Percentiles rank a stretch among this genome's conserved stretches.
These are phyloP conservation scores for Xerocomus brunneocitrinus DNA, from an alignment of 768 basidiomycete species.

Conservation along the genomic window DNA sequence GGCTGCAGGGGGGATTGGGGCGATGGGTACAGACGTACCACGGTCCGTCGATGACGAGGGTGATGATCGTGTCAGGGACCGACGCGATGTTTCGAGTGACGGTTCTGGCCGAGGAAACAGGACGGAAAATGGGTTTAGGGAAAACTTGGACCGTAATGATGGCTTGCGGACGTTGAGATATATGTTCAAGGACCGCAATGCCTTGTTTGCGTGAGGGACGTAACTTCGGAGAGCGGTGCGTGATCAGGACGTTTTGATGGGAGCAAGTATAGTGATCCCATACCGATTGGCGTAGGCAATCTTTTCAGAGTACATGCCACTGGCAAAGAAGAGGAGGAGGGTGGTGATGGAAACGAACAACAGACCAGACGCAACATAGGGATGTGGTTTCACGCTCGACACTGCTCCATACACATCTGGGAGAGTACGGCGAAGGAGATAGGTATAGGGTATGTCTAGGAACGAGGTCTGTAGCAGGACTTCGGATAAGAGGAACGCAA, in stretches of 20 bases:
- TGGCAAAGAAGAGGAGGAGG: constrained; percentile 90
- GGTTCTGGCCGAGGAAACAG: constrained; percentile 31
- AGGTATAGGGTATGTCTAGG: constrained; percentile 58
- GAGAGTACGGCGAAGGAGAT: constrained; percentile 43
- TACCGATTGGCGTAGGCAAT: constrained; percentile 95
- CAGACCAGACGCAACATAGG: constrained; percentile 74
- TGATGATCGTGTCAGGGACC: constrained; percentile 26
- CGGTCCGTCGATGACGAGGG: constrained; percentile 36
- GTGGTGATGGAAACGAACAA: constrained; percentile 89
- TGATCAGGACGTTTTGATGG: constrained; percentile 14
- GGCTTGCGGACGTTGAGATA: constrained; percentile 90
- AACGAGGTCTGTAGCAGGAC: constrained; percentile 67
- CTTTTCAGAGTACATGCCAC: constrained; percentile 94
- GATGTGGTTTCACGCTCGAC: constrained; percentile 48
- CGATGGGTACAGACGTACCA: constrained; percentile 42
- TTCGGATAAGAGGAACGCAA: constrained; percentile 70
- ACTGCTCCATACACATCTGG: constrained; percentile 47
- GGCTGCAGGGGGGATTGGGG: constrained; percentile 79
- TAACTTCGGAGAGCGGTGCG: constrained; percentile 53
- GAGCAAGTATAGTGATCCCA: constrained; percentile 27
- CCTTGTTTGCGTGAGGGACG: constrained; percentile 91
- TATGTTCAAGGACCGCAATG: constrained; percentile 92
- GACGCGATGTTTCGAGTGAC: constrained; percentile 18
- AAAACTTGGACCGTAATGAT: constrained; percentile 58
- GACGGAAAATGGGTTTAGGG: constrained; percentile 37